phyloP scores from a whole-genome alignment of 1,139 yeast genomes.

The Arxiozyma heterogenica region DNA sequence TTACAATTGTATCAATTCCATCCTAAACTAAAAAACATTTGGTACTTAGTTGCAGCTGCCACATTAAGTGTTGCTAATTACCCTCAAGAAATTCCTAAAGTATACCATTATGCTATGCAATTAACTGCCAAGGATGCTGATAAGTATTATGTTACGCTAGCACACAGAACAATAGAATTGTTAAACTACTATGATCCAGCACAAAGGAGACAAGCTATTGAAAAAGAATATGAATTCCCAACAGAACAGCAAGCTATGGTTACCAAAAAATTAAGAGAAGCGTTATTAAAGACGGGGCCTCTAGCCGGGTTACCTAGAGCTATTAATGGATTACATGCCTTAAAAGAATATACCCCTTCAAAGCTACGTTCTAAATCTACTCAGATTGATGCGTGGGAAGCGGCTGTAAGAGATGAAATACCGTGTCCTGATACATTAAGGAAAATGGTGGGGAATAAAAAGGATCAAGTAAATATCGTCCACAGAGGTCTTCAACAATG shows the following conservation, averaged over 20 bases:
- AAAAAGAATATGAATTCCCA: slow-evolving; percentile 19
- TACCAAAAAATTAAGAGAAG: slow-evolving; percentile 62
- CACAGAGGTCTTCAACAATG: slow-evolving; percentile 54
- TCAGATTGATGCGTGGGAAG: slow-evolving; percentile 20
- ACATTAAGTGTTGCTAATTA: slow-evolving; percentile 73
- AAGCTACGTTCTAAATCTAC: slow-evolving; percentile 29
- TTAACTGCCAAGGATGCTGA: slow-evolving; percentile 33
- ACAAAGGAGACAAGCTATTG: slow-evolving; percentile 7
- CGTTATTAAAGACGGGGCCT: slow-evolving; percentile 67
- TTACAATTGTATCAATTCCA: slow-evolving; percentile 43
- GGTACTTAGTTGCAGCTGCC: slow-evolving; percentile 78
- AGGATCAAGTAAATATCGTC: slow-evolving; percentile 8
- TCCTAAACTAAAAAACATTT: slow-evolving; percentile 44
- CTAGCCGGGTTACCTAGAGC: slow-evolving; percentile 77
- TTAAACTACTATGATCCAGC: slow-evolving; percentile 10
- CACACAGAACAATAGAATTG: slow-evolving; percentile 15
- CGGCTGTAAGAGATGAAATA: slow-evolving; percentile 13
- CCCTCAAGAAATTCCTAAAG: slow-evolving; percentile 69
- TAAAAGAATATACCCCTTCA: slow-evolving; percentile 58
- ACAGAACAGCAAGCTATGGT: slow-evolving; percentile 26
- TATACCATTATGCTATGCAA: slow-evolving; percentile 66
- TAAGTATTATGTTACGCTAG: slow-evolving; percentile 16
- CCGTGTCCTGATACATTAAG: slow-evolving; percentile 11
- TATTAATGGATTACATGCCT: slow-evolving; percentile 63
- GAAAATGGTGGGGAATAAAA: slow-evolving; percentile 5